Evolutionary conservation across 2,329 filamentous ascomycete genomes (phyloP), one percentile per base, ranked within the genome.

Genomic region (Cytospora piceae): DNA sequence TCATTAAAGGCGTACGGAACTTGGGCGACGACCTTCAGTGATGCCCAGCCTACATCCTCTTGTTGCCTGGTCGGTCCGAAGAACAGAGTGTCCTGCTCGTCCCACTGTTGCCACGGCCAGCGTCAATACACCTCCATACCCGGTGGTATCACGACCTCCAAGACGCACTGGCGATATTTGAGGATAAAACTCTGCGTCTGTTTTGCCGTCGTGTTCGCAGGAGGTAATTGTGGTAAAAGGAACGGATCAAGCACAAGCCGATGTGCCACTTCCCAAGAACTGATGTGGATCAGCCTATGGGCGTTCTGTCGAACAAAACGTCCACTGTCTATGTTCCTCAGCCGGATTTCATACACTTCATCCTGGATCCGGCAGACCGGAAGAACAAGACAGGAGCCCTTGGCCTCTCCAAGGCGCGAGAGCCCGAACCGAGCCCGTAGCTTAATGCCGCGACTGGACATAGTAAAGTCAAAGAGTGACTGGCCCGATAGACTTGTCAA

Each of bases 31-130:
- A 64, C 20, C 51, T 60, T 64, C 7, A 64, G 49, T 53, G 56
- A 22, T n/a, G 49, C 46, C 62, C 62, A 64, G 27, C 62, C 62
- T 8, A 60, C 2, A 46, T 55, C 62, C 17, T 60, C 62, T 31
- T 20, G n/a, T 27, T n/a, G 34, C 6, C 32, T 42, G 1, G 27
- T 14, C 4, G 24, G 32, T 14, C 56, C 56, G 6, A 64, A 64
- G 27, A 64, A 60, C 11, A 64, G 20, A 12, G 27, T 5, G 17
- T 64, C 56, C 34, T 52, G 55, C 37, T 64, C 62, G 11, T 64
- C 62, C 62, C 62, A 64, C 17, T 64, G 34, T 27, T 60, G 57
- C 62, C 62, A 64, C 7, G 62, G 62, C 62, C 62, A 64, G 37
- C 62, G 56, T 9, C 62, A 20, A 32, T 56, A 64, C 3, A 64